These are phyloP conservation scores for Phialocephala sp. DNA, from an alignment of 2,329 filamentous ascomycete genomes.

Conservation along the genomic window DNA sequence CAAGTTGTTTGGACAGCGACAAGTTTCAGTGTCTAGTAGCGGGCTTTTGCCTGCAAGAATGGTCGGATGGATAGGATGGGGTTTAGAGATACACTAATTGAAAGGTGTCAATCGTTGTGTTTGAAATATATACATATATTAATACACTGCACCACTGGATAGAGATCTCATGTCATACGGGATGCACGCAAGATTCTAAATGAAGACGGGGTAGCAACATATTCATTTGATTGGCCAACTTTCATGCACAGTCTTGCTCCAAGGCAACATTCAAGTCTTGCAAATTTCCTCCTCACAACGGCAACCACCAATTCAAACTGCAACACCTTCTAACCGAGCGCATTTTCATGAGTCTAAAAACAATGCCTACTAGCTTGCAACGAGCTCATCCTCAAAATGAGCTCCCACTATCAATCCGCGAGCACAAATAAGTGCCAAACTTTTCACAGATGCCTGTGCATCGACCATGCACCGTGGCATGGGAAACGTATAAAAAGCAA, in stretches of 20 bases:
- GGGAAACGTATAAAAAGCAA: constrained; percentile 24
- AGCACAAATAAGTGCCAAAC: constrained; percentile 2
- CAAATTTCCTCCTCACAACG: constrained; percentile 1
- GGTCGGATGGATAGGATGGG: too few species aligned
- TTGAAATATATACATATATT: too few species aligned
- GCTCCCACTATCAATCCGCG: not conserved
- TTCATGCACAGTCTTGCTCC: constrained; percentile 1
- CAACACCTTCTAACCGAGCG: not conserved
- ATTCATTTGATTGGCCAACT: not conserved
- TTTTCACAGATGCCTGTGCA: constrained; percentile 8
- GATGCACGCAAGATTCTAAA: too few species aligned
- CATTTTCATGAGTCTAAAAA: constrained; percentile 9
- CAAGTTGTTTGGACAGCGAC: too few species aligned
- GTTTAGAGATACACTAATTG: too few species aligned
- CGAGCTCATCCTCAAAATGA: not conserved
- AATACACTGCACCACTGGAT: too few species aligned
- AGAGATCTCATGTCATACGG: too few species aligned
- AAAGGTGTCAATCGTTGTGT: too few species aligned
- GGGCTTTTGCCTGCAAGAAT: too few species aligned
- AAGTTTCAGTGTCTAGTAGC: too few species aligned
- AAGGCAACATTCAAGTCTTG: not conserved
- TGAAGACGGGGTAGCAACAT: not conserved
- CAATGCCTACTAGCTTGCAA: not conserved
- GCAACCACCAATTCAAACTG: constrained; percentile 5
- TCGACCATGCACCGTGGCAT: not conserved